These are phyloP conservation scores for Psilocybe tampanensis DNA, from an alignment of 768 basidiomycete species.

Conservation along the genomic window DNA sequence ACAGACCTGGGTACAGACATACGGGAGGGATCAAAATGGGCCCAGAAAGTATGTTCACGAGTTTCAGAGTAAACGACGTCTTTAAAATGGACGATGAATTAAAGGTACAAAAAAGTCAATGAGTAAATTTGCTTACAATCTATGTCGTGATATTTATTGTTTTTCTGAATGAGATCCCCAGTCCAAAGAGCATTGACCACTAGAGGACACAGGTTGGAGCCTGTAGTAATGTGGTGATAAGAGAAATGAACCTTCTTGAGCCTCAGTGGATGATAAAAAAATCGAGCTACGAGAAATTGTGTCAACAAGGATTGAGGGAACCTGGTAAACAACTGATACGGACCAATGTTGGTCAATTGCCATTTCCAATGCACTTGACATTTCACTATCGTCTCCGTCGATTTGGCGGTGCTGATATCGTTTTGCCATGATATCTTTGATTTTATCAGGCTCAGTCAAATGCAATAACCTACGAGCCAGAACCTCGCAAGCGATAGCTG, in stretches of 20 bases:
- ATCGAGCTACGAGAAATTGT: slow-evolving; percentile 52
- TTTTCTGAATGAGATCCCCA: slow-evolving; percentile 79
- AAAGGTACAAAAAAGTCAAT: not conserved
- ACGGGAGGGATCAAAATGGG: slow-evolving; percentile 74
- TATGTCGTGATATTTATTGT: slow-evolving; percentile 74
- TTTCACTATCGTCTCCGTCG: slow-evolving; percentile 78
- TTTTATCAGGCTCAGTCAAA: slow-evolving; percentile 57
- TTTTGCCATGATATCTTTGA: slow-evolving; percentile 74
- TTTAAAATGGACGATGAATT: slow-evolving; percentile 24
- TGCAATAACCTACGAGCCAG: slow-evolving; percentile 84
- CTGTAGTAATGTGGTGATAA: not conserved
- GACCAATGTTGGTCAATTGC: slow-evolving; percentile 95
- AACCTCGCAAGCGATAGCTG: slow-evolving; percentile 83
- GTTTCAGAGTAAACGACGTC: slow-evolving; percentile 69
- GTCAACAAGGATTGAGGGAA: not conserved
- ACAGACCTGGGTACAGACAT: slow-evolving; percentile 75
- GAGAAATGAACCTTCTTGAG: slow-evolving; percentile 66
- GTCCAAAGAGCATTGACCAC: slow-evolving; percentile 84
- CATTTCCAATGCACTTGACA: slow-evolving; percentile 79
- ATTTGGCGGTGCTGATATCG: slow-evolving; percentile 71
- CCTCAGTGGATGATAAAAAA: slow-evolving; percentile 84
- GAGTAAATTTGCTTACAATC: slow-evolving; percentile 55
- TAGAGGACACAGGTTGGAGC: slow-evolving; percentile 26
- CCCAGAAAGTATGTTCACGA: slow-evolving; percentile 59
- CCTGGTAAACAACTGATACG: not conserved